Percentiles rank a stretch among this genome's conserved stretches.
These are phyloP conservation scores for Cyclotella sp. DNA, from an alignment of 108 stramenopile species.

Conservation along the genomic window DNA sequence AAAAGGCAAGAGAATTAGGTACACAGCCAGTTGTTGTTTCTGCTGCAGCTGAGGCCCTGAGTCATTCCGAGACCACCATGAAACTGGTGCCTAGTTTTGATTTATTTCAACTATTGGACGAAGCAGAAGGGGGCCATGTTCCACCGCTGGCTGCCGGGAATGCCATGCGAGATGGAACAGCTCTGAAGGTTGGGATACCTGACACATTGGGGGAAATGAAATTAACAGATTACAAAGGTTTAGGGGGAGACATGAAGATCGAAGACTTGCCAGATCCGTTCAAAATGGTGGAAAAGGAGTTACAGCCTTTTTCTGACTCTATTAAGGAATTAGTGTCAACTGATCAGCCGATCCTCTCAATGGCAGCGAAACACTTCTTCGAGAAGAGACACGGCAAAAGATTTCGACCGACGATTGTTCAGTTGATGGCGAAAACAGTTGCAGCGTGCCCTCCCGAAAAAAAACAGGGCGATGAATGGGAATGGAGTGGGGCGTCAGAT, in stretches of 20 bases:
- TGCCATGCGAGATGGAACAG: constrained; percentile 61
- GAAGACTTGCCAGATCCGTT: constrained; percentile 86
- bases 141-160: constrained; percentile 72
- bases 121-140: constrained; percentile 75
- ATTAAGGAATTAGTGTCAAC: constrained; percentile 97
- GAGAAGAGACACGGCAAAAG: constrained; percentile 97
- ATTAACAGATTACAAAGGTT: constrained; percentile 61
- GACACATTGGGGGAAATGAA: constrained; percentile 70
- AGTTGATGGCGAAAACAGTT: constrained; percentile 90
- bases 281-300: constrained; percentile 90
- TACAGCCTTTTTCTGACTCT: constrained; percentile 93
- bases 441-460: constrained; percentile 71
- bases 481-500: constrained; percentile 81
- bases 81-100: constrained; percentile 87
- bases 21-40: constrained; percentile 79
- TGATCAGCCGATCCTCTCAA: constrained; percentile 96
- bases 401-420: constrained; percentile 96
- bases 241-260: constrained; percentile 67
- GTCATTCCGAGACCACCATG: constrained; percentile 88
- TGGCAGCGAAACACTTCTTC: constrained; percentile 98
- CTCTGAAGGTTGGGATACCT: constrained; percentile 61
- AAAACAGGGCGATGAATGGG: constrained; percentile 55
- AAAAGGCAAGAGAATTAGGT: constrained; percentile 19
- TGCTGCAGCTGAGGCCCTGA: constrained; percentile 79
- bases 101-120: constrained; percentile 79